Conservation (phyloP, 2,329 filamentous ascomycete species). For the Fusarium denticulatum region DNA sequence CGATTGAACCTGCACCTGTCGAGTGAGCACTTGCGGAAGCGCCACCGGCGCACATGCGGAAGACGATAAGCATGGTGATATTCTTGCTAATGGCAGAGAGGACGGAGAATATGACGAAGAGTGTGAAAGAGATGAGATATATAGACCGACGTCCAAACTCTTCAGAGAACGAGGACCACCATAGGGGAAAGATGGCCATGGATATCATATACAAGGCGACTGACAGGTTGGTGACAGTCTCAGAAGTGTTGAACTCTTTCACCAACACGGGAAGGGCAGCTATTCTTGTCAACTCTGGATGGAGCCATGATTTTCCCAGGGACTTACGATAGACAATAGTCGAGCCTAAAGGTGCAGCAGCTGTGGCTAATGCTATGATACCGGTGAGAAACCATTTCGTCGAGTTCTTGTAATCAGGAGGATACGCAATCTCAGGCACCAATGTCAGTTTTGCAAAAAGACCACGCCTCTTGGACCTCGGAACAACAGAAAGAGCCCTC, state of each 20-base stretch:
- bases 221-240: conserved; percentile 77
- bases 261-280: conserved; percentile 75
- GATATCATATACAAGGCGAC: conserved; percentile 84
- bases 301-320: neutral
- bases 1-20: conserved; percentile 84
- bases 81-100: conserved; percentile 74
- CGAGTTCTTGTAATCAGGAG: conserved; percentile 75
- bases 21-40: conserved; percentile 84
- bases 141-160: conserved; percentile 77
- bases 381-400: conserved; percentile 89
- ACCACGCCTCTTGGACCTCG: conserved; percentile 68
- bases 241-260: conserved; percentile 67
- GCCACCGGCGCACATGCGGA: conserved; percentile 78
- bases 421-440: conserved; percentile 81
- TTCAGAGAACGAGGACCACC: conserved; percentile 88
- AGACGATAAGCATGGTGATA: conserved; percentile 80
- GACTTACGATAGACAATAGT: conserved; percentile 82
- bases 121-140: conserved; percentile 77
- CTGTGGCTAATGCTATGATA: conserved; percentile 79
- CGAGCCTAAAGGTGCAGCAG: conserved; percentile 83
- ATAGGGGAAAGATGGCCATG: conserved; percentile 86
- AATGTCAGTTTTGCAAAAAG: conserved; percentile 76
- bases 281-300: conserved; percentile 47
- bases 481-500: conserved; percentile 52
- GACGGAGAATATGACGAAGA: conserved; percentile 77